These are phyloP conservation scores for Dryas alaskensis DNA, from an alignment of 306 rosid genomes.

Conservation along the genomic window DNA sequence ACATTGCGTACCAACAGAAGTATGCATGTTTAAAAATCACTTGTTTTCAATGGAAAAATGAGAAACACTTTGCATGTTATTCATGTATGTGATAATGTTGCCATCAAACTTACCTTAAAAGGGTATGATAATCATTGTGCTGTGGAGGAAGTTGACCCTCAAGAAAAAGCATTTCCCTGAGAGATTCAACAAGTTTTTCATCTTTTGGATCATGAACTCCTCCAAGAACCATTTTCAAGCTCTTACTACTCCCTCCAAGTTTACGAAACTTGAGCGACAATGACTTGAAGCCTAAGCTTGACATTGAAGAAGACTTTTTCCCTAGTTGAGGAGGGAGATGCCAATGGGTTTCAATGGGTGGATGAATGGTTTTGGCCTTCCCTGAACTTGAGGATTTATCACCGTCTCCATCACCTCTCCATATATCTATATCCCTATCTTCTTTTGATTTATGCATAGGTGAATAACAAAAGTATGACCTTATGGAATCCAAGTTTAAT, in stretches of 20 bases:
- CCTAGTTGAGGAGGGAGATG: constrained; percentile 32
- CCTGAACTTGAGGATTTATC: constrained; percentile 20
- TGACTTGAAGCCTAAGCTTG: constrained; percentile 35
- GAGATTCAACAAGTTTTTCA: constrained; percentile 47
- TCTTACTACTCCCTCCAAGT: constrained; percentile 45
- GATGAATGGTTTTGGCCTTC: constrained; percentile 44
- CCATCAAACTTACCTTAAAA: constrained; percentile 49
- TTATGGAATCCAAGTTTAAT: neutral
- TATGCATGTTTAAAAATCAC: neutral
- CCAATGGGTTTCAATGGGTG: constrained; percentile 73
- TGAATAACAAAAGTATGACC: neutral
- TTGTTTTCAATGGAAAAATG: neutral
- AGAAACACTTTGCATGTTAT: neutral
- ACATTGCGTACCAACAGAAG: too few relatives aligned
- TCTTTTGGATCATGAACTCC: constrained; percentile 71
- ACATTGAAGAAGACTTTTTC: constrained; percentile 16
- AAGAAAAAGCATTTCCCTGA: constrained; percentile 55
- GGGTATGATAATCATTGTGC: constrained; percentile 84
- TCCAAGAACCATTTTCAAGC: constrained; percentile 45
- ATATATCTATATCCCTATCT: constrained; percentile 34
- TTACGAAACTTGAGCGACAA: constrained; percentile 37
- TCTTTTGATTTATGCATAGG: constrained; percentile 33
- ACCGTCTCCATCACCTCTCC: constrained; percentile 27
- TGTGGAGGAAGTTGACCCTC: constrained; percentile 54
- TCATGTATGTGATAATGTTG: neutral